Percentiles rank a stretch among this genome's conserved stretches.
Evolutionary conservation across 345 rosid species (phyloP).

Genomic region (Clausena lansium): DNA sequence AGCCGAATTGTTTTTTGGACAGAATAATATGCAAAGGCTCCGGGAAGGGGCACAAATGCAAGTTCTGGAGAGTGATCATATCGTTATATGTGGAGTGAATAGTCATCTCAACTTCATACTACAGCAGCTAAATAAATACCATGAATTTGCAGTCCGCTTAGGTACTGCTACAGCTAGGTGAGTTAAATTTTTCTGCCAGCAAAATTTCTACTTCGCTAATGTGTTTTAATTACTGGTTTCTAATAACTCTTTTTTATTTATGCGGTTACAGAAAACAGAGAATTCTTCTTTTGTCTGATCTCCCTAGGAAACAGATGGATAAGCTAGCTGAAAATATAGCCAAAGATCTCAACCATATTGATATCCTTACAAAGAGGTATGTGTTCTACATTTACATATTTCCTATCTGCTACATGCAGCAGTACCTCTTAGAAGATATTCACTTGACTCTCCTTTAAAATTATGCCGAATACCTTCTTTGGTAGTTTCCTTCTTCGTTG

Average conservation of each 20-base stretch:
- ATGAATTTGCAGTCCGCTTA: conserved; percentile 83
- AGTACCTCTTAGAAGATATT: neutral
- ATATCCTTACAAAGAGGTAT: conserved; percentile 88
- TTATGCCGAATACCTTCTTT: neutral
- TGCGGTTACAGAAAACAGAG: conserved; percentile 72
- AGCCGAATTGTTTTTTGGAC: conserved; percentile 26
- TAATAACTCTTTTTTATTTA: conserved; percentile 9
- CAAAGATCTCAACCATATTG: conserved; percentile 83
- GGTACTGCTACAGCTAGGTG: conserved; percentile 95
- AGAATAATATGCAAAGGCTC: conserved; percentile 88
- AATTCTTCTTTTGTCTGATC: conserved; percentile 93
- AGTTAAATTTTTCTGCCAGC: conserved; percentile 17
- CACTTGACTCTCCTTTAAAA: neutral
- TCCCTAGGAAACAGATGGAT: conserved; percentile 96
- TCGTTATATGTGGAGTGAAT: conserved; percentile 84
- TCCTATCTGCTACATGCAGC: neutral
- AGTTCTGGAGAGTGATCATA: conserved; percentile 90
- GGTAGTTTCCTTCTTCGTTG: neutral
- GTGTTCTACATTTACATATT: neutral
- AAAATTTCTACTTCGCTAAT: neutral
- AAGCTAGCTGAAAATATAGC: conserved; percentile 68
- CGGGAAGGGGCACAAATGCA: conserved; percentile 98
- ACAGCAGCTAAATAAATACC: conserved; percentile 88
- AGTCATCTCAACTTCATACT: conserved; percentile 77
- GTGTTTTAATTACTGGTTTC: conserved; percentile 7